These are phyloP conservation scores for Sedum album DNA, from an alignment of 164 flowering plant species.

Conservation along the genomic window DNA sequence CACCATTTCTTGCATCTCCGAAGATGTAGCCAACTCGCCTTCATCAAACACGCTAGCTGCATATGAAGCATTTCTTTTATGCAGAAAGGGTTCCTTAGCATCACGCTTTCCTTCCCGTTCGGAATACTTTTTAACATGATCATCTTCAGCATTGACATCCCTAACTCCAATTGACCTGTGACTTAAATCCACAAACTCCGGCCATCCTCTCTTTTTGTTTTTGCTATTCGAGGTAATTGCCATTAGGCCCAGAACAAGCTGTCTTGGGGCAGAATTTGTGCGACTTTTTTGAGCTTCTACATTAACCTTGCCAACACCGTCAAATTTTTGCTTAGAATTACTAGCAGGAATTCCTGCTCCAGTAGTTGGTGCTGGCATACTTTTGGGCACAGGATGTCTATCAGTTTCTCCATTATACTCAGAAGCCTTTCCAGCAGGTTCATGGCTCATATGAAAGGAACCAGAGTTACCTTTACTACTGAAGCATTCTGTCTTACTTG, in stretches of 20 bases:
- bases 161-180: conserved; percentile 12
- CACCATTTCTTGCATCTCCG: conserved; percentile 12
- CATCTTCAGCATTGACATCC: conserved; percentile 8
- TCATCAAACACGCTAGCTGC: conserved; percentile 43
- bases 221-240: conserved; percentile 8
- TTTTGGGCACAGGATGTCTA: not conserved
- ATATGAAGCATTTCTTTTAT: conserved; percentile 36
- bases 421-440: conserved; percentile 9
- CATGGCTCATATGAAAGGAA: conserved; percentile 8
- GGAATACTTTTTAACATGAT: conserved; percentile 6
- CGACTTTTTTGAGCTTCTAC: conserved; percentile 13
- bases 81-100: conserved; percentile 37
- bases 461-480: not conserved
- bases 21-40: conserved; percentile 20
- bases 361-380: not conserved
- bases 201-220: conserved; percentile 15
- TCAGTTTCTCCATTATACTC: not conserved
- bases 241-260: not conserved
- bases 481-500: conserved; percentile 5
- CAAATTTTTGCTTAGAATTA: not conserved
- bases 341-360: conserved; percentile 9
- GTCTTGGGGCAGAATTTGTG: conserved; percentile 12
- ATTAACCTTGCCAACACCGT: conserved; percentile 6
- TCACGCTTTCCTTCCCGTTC: conserved; percentile 10
- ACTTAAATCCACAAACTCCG: conserved; percentile 14